Evolutionary conservation across 768 basidiomycete species (phyloP), one percentile per base, ranked within the genome.

Genomic region (Boletus pseudo-olivaceus): DNA sequence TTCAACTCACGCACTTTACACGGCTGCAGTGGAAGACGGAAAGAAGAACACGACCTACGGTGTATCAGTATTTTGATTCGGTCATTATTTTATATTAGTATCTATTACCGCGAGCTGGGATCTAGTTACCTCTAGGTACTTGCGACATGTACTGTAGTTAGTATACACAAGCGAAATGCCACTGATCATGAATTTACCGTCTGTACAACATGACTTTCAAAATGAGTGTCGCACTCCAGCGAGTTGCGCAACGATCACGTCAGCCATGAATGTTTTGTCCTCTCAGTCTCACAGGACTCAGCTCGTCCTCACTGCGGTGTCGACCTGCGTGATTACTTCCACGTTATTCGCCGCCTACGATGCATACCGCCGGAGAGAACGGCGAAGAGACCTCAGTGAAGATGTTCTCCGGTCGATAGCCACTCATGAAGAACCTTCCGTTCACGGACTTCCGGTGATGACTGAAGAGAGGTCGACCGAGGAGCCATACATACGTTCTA

Each of bases 301-400:
- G 64, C 80, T 91, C 43, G 62, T 88, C 27, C 72, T 80, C 41
- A 79, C 83, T 12, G 88, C 87, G n/a, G 58, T 84, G 40, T 78
- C 80, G 12, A 82, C 87, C 12, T 87, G 88, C 6, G 57, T 81
- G 2, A 72, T 80, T 1, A 90, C 88, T 11, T 84, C 80, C 6
- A 74, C 78, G 0, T 58, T 83, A 4, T 67, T 91, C n/a, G 75
- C 82, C 20, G 77, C 80, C 1, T 87, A 88, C 67, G 76, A 78
- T 41, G 62, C 75, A 4, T 78, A 83, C 59, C 67, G 64, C 0
- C 77, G 71, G 51, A 75, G 76, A 11, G 71, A 75, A 52, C 75
- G 78, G 19, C 77, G 89, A 51, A 76, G 72, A 49, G 72, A 80
- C 39, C 81, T 91, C 26, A 72, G 80, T 60, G 72, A 83, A 37